These are phyloP conservation scores for Austropuccinia psidii DNA, from an alignment of 1,284 basidiomycete species.

Conservation along the genomic window DNA sequence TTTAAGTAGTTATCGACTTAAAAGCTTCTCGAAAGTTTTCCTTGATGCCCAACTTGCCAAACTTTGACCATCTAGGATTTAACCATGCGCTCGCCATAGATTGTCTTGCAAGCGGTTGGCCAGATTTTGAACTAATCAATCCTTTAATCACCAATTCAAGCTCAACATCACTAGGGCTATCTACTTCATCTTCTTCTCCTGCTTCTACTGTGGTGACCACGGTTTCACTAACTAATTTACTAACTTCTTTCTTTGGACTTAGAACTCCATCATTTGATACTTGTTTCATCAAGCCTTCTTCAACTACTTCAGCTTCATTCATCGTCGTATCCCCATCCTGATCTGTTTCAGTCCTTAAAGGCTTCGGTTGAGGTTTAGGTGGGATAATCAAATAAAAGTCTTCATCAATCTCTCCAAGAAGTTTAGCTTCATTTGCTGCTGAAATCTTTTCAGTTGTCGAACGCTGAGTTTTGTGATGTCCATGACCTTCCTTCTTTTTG, in stretches of 20 bases:
- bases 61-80: slow-evolving; percentile 12
- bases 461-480: not conserved
- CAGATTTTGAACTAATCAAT: not conserved
- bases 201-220: not conserved
- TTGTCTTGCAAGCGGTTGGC: not conserved
- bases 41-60: slow-evolving; percentile 18
- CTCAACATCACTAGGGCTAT: slow-evolving; percentile 11
- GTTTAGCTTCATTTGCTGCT: slow-evolving; percentile 18
- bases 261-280: not conserved
- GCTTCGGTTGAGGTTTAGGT: not conserved
- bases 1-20: too few relatives aligned
- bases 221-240: too few relatives aligned
- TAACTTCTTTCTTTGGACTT: too few relatives aligned
- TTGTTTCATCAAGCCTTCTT: too few relatives aligned
- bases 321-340: slow-evolving; percentile 4
- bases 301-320: not conserved
- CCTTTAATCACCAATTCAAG: slow-evolving; percentile 15
- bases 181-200: not conserved
- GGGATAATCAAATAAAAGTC: slow-evolving; percentile 20
- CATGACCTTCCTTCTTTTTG: not conserved
- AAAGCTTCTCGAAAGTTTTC: slow-evolving; percentile 22
- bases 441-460: slow-evolving; percentile 10
- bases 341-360: too few relatives aligned
- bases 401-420: slow-evolving; percentile 21
- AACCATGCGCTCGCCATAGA: not conserved